phyloP scores from a whole-genome alignment of 805 yeast genomes.

The Wickerhamomyces subpelliculosus region DNA sequence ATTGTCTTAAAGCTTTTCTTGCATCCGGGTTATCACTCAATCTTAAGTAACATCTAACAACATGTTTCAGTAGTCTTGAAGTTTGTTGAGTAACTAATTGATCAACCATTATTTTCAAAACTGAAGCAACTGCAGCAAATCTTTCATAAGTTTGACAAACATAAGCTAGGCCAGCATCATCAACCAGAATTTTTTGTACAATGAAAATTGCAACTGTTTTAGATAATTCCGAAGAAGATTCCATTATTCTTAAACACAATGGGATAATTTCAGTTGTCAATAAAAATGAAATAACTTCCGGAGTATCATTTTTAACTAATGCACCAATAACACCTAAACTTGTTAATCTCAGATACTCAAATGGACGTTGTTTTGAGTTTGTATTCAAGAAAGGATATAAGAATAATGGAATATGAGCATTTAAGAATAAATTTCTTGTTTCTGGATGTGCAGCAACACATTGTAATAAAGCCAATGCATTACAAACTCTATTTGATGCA shows the following conservation, averaged over 20 bases:
- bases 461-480: conserved; percentile 88
- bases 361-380: conserved; percentile 83
- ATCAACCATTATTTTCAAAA: conserved; percentile 79
- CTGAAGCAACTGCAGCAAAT: conserved; percentile 89
- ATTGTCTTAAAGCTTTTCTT: conserved; percentile 73
- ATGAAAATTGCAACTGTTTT: conserved; percentile 97
- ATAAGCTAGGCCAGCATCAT: conserved; percentile 85
- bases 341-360: conserved; percentile 88
- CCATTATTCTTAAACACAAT: conserved; percentile 89
- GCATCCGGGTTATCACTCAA: conserved; percentile 88
- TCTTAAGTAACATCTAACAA: conserved; percentile 87
- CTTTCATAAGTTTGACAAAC: conserved; percentile 94
- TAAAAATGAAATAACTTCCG: conserved; percentile 87
- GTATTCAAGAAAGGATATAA: conserved; percentile 92
- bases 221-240: conserved; percentile 84
- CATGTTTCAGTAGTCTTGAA: conserved; percentile 83
- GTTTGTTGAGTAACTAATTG: conserved; percentile 74
- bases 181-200: conserved; percentile 85
- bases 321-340: conserved; percentile 97
- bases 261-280: conserved; percentile 97
- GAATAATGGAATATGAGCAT: conserved; percentile 88
- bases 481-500: conserved; percentile 90
- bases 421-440: conserved; percentile 76
- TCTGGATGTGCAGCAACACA: conserved; percentile 96
- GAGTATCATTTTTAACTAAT: conserved; percentile 88